Evolutionary conservation across 2,329 filamentous ascomycete genomes (phyloP).

Genomic region (Stagonosporopsis vannaccii): DNA sequence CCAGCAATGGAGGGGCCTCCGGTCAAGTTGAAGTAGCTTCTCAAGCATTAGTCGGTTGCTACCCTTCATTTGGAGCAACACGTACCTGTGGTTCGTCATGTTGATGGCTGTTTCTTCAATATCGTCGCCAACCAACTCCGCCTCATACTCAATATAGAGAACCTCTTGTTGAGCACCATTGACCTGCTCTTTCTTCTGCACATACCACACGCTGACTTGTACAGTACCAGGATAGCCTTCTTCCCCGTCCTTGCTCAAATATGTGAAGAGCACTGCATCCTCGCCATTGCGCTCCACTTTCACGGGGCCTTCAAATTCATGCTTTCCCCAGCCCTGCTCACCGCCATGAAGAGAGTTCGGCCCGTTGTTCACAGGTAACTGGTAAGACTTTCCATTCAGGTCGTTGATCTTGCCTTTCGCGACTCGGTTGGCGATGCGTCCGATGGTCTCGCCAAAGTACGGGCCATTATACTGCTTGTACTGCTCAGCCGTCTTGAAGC

Average conservation of each 20-base stretch:
- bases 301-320: slow-evolving; percentile 75
- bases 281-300: slow-evolving; percentile 60
- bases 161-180: slow-evolving; percentile 71
- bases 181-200: slow-evolving; percentile 70
- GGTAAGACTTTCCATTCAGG: slow-evolving; percentile 75
- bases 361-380: slow-evolving; percentile 77
- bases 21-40: slow-evolving; percentile 73
- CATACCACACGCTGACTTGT: slow-evolving; percentile 79
- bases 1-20: slow-evolving; percentile 66
- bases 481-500: slow-evolving; percentile 76
- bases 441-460: slow-evolving; percentile 94
- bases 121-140: slow-evolving; percentile 74
- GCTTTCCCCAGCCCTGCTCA: slow-evolving; percentile 79
- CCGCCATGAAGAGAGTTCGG: slow-evolving; percentile 69
- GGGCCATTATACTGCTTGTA: slow-evolving; percentile 78
- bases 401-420: slow-evolving; percentile 72
- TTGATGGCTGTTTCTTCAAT: slow-evolving; percentile 91
- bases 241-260: slow-evolving; percentile 78
- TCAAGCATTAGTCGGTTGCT: not conserved
- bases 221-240: slow-evolving; percentile 91
- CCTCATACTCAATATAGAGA: slow-evolving; percentile 88
- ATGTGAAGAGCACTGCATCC: slow-evolving; percentile 56
- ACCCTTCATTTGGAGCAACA: not conserved
- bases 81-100: slow-evolving; percentile 92
- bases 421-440: slow-evolving; percentile 82